A percentile compares a stretch with the other conserved stretches of the same genome.
Conservation (phyloP, 768 basidiomycete species). For the Solioccasus polychromus region DNA sequence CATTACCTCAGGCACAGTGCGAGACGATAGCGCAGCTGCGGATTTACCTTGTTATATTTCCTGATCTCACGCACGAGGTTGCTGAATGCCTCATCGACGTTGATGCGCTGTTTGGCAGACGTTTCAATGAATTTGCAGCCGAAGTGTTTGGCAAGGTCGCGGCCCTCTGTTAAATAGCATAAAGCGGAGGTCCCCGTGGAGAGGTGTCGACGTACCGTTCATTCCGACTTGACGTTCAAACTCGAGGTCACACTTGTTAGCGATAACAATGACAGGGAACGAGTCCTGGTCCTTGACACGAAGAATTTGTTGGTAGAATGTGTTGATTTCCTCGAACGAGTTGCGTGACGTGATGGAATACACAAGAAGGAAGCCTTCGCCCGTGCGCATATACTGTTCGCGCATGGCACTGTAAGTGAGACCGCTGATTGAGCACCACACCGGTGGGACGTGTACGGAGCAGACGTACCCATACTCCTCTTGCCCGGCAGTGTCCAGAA, state of each 20-base stretch:
- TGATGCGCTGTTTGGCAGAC: constrained; percentile 94
- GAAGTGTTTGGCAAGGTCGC: constrained; percentile 92
- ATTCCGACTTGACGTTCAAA: constrained; percentile 95
- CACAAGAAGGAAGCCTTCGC: constrained; percentile 96
- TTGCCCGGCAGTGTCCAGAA: constrained; percentile 96
- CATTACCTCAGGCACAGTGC: constrained; percentile 8
- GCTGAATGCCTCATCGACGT: constrained; percentile 94
- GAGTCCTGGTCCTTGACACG: constrained; percentile 95
- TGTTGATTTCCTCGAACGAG: constrained; percentile 96
- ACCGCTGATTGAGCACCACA: constrained; percentile 1
- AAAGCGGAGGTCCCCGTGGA: not conserved
- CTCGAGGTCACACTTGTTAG: constrained; percentile 97
- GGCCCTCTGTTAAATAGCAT: constrained; percentile 70
- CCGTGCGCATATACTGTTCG: constrained; percentile 98
- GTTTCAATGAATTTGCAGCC: constrained; percentile 95
- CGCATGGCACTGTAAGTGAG: constrained; percentile 78
- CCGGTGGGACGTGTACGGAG: constrained; percentile 1
- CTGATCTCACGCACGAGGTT: constrained; percentile 92
- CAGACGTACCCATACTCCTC: constrained; percentile 90
- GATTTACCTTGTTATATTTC: constrained; percentile 83
- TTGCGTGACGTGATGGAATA: constrained; percentile 98
- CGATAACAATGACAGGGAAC: constrained; percentile 94
- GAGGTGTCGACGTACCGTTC: constrained; percentile 60
- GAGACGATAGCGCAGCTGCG: not conserved
- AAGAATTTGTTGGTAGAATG: constrained; percentile 94